A percentile compares a stretch with the other conserved stretches of the same genome.
Evolutionary conservation across 306 rosid genomes (phyloP).

Genomic region (Inga oerstediana): DNA sequence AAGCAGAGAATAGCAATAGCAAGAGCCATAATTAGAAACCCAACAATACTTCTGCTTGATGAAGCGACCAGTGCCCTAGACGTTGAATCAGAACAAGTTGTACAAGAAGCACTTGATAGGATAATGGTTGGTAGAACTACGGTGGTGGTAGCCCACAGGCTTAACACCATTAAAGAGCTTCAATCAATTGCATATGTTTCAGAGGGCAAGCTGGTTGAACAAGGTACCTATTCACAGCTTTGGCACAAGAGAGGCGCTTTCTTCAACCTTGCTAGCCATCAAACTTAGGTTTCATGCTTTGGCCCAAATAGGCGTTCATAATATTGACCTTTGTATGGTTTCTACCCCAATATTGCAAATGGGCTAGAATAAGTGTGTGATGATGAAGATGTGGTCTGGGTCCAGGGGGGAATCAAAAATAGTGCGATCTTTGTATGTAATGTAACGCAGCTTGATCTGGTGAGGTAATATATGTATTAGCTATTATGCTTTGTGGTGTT

Average conservation of each 20-base stretch:
- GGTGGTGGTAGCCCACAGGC: slow-evolving; percentile 53
- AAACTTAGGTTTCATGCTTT: slow-evolving; percentile 18
- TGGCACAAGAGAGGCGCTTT: slow-evolving; percentile 57
- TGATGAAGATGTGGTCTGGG: background rate
- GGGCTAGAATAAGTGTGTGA: background rate
- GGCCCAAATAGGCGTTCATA: background rate
- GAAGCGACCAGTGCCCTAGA: slow-evolving; percentile 71
- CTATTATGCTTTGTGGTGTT: background rate
- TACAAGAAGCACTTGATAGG: slow-evolving; percentile 55
- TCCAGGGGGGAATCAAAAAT: background rate
- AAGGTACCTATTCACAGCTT: slow-evolving; percentile 63
- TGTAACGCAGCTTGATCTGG: background rate
- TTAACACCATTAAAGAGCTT: slow-evolving; percentile 54
- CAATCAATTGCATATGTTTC: slow-evolving; percentile 59
- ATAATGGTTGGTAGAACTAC: slow-evolving; percentile 54
- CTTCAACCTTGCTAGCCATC: slow-evolving; percentile 55
- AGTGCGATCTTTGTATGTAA: background rate
- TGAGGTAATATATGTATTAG: background rate
- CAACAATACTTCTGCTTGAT: slow-evolving; percentile 51
- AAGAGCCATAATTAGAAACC: slow-evolving; percentile 51
- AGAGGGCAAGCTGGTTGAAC: slow-evolving; percentile 66
- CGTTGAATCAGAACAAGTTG: slow-evolving; percentile 52
- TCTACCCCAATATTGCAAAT: background rate
- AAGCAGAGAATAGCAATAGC: slow-evolving; percentile 66
- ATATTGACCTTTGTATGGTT: background rate